phyloP scores from a whole-genome alignment of 345 rosid genomes.

The Eucalyptus regnans region DNA sequence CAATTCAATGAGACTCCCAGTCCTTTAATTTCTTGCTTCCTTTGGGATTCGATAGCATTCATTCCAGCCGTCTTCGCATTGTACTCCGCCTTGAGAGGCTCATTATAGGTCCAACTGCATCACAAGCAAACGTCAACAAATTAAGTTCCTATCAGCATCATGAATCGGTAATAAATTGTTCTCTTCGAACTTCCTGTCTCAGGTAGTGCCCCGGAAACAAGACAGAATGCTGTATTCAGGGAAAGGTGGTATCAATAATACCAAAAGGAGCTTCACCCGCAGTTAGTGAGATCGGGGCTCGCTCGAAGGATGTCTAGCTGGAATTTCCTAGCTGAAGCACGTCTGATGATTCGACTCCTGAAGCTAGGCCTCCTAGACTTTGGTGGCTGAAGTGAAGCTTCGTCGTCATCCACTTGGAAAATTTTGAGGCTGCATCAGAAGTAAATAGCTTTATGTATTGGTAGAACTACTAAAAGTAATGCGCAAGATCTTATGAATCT shows the following conservation, averaged over 20 bases:
- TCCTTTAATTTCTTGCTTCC: neutral
- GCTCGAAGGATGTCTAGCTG: neutral
- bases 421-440: neutral
- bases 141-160: neutral
- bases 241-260: neutral
- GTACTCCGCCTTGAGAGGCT: neutral
- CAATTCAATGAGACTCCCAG: neutral
- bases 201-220: neutral
- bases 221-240: neutral
- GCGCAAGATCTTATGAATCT: neutral
- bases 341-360: neutral
- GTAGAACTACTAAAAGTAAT: fast-evolving
- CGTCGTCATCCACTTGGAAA: neutral
- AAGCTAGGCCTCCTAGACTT: neutral
- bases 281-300: neutral
- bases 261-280: neutral
- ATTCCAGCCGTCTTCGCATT: neutral
- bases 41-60: neutral
- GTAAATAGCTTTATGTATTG: neutral
- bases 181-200: neutral
- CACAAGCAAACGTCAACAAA: neutral
- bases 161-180: neutral
- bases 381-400: neutral
- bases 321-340: neutral
- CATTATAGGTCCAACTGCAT: neutral